phyloP scores from a whole-genome alignment of 139 green algal genomes.

The Micromonas pusilla region DNA sequence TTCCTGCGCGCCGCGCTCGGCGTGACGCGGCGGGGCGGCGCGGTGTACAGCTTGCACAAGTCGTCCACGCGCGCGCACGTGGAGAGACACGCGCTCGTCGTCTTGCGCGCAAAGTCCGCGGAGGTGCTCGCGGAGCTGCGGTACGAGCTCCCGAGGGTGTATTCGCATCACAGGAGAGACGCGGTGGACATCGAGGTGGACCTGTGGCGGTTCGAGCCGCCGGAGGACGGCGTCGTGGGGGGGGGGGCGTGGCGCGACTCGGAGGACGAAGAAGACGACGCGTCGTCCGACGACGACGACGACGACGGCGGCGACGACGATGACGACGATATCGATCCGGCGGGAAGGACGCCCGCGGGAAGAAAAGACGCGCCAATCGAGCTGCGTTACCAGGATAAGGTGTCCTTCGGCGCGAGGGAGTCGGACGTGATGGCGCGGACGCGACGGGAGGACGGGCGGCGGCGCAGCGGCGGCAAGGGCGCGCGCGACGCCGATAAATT shows the following conservation, averaged over 20 bases:
- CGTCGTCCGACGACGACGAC: neutral
- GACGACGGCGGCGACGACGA: neutral
- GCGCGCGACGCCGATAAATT: no score
- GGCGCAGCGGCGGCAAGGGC: no score
- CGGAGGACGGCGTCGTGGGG: neutral
- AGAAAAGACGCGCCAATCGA: no score
- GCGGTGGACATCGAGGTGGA: slow-evolving; percentile 44
- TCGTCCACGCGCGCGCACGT: slow-evolving; percentile 70
- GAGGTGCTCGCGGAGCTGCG: slow-evolving; percentile 81
- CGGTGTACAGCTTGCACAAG: slow-evolving; percentile 93
- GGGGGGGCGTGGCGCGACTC: neutral
- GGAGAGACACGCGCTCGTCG: slow-evolving; percentile 46
- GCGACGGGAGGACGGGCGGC: no score
- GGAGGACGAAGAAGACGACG: neutral
- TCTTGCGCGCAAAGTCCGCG: slow-evolving; percentile 53
- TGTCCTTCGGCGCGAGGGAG: no score
- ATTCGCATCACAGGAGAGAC: slow-evolving; percentile 73
- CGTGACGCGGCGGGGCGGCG: slow-evolving; percentile 31
- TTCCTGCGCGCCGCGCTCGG: slow-evolving; percentile 71
- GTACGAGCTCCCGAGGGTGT: slow-evolving; percentile 79
- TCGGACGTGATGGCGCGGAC: no score
- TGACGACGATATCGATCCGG: no score
- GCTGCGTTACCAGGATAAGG: no score
- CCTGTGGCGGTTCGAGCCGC: slow-evolving; percentile 44
- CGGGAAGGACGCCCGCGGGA: no score